Conservation (phyloP, 805 yeast species). For the Ogataea glucozyma region DNA sequence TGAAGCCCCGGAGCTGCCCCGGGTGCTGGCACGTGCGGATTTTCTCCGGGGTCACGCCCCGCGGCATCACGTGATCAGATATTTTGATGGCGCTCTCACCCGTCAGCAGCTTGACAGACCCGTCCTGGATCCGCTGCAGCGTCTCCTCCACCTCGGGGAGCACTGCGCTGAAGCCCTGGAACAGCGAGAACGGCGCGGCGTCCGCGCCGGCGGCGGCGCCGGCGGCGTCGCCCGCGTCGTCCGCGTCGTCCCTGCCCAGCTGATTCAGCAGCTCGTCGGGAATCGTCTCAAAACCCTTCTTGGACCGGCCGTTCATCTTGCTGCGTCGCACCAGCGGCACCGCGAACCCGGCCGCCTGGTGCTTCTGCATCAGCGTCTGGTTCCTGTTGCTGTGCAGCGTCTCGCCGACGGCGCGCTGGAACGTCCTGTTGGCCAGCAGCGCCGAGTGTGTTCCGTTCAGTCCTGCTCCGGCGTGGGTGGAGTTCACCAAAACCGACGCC, state of each 20-base stretch:
- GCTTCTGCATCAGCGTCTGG: slow-evolving; percentile 25
- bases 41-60: slow-evolving; percentile 42
- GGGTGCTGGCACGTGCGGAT: slow-evolving; percentile 45
- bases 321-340: slow-evolving; percentile 20
- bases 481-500: slow-evolving; percentile 50
- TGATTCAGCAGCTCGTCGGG: slow-evolving; percentile 62
- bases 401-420: slow-evolving; percentile 48
- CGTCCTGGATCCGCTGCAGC: slow-evolving; percentile 32
- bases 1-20: slow-evolving; percentile 38
- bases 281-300: slow-evolving; percentile 50
- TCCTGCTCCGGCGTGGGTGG: slow-evolving; percentile 24
- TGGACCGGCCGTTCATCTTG: slow-evolving; percentile 12
- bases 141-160: slow-evolving; percentile 52
- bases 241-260: slow-evolving; percentile 41
- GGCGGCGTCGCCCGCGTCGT: too few relatives aligned
- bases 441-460: slow-evolving; percentile 18
- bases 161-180: slow-evolving; percentile 69
- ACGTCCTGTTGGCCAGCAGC: slow-evolving; percentile 32
- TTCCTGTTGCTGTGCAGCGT: slow-evolving; percentile 38
- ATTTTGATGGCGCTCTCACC: slow-evolving; percentile 13
- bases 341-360: slow-evolving; percentile 14
- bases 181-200: slow-evolving; percentile 47
- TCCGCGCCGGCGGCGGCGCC: too few relatives aligned
- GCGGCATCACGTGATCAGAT: slow-evolving; percentile 32
- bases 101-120: slow-evolving; percentile 20